These are phyloP conservation scores for Flaveria sonorensis DNA, from an alignment of 129 eudicot species.

Conservation along the genomic window DNA sequence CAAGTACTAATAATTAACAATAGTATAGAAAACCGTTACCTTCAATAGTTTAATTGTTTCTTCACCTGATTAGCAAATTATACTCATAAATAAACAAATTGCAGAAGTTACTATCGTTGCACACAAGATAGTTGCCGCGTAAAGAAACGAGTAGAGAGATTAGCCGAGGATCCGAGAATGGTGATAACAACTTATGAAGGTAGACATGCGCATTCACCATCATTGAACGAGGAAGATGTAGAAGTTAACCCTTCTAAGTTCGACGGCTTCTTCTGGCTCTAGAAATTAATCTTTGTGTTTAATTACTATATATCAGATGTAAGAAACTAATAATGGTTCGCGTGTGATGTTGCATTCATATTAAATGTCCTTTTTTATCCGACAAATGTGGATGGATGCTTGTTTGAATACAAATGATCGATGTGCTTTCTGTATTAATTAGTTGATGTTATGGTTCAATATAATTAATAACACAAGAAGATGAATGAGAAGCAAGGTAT, in stretches of 20 bases:
- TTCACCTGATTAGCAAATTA: too few species aligned
- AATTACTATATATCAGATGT: neutral
- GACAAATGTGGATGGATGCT: constrained; percentile 18
- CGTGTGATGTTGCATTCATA: constrained; percentile 18
- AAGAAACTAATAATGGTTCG: constrained; percentile 9
- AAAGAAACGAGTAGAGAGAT: constrained; percentile 78
- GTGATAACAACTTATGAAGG: constrained; percentile 90
- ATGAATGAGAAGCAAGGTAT: too few species aligned
- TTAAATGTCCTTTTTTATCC: constrained; percentile 3
- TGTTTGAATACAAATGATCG: neutral
- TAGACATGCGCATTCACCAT: constrained; percentile 57
- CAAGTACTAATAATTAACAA: too few species aligned
- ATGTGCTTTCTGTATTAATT: neutral
- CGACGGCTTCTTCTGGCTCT: constrained; percentile 59
- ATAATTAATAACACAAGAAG: too few species aligned
- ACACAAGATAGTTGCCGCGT: constrained; percentile 81
- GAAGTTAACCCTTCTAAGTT: constrained; percentile 48
- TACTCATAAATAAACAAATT: neutral
- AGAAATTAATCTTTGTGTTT: constrained; percentile 13
- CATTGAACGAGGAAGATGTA: constrained; percentile 53
- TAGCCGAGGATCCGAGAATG: constrained; percentile 94
- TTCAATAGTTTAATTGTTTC: too few species aligned
- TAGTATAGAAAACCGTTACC: too few species aligned
- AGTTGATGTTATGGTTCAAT: too few species aligned
- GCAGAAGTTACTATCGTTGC: constrained; percentile 66